Base-by-base conservation (phyloP, 768 basidiomycete species). In the Phlegmacium glaucopus region DNA sequence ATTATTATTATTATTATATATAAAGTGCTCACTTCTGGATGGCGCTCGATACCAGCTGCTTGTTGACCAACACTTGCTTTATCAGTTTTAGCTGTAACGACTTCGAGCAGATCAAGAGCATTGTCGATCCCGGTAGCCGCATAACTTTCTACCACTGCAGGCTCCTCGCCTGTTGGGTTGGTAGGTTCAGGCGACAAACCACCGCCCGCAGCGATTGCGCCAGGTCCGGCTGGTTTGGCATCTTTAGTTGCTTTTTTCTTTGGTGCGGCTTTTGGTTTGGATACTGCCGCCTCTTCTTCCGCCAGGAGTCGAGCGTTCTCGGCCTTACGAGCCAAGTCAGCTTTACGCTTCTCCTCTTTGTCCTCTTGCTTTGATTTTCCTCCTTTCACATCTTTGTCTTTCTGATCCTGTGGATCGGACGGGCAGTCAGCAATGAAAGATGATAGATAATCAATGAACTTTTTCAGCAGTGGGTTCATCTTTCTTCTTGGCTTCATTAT, bases 71-170 rank as follows among this genome's bases (percentile, higher is more conserved):
- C 72, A 55, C 88, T 90, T 1, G 90, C 90, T 70, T 95, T 95
- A 65, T 95, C 94, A 79, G 81, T 85, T 76, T 92, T 94, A 3
- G 90, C 89, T 39, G 83, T 94, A 22, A 95, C 91, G 4, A 93
- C 78, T 48, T 91, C 88, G 51, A 96, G 64, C 45, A 95, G 75
- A 66, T 97, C 94, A 42, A 97, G 63, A 8, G 90, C 92, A 62
- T 91, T 86, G 60, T 97, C 94, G 44, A 97, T 79, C 10, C 94
- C 94, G 17, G 89, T 91, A 11, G 94, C 94, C 3, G 82, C 63
- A 65, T 75, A 89, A 59, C 83, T 85, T 68, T 92, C 85, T 10
- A 76, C 64, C 46, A 79, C 76, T 43, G 63, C 47, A 25, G 67
- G 64, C 8, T 54, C 60, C 44, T 55, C 60, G 44, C 62, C 64